Base-by-base conservation (phyloP, 2,329 filamentous ascomycete species). In the Macrophomina tecta region DNA sequence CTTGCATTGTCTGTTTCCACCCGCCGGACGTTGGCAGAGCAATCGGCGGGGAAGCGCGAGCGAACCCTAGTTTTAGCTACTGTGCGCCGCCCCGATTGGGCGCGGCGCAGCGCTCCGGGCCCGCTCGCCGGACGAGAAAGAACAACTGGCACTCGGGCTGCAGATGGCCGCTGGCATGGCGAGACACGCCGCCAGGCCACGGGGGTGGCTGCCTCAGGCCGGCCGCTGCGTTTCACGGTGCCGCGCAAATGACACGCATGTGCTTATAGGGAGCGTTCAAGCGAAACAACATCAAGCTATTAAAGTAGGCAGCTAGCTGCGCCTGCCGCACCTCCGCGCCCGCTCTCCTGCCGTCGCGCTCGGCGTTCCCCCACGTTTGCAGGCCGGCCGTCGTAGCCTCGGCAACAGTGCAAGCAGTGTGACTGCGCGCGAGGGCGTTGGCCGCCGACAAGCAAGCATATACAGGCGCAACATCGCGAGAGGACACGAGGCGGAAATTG, bases 31-130 rank as follows among this genome's bases (percentile, higher is more conserved):
- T 62, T 62, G 58, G 58, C 58, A 40, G 56, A 61, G 58, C 58
- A 62, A 49, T 62, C 58, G 45, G 58, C 58, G 58, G 58, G 58
- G 58, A 62, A 62, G 58, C 58, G 58, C 58, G 58, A 49, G 58
- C 46, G 58, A 23, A 49, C 30, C 58, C 58, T 62, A 62, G 56
- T 34, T 36, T 48, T 28, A 62, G 45, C 58, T 49, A 48, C 45
- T 36, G 30, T 49, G 58, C 12, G n/a, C 23, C 16, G 42, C 34
- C 58, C 58, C 58, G 58, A 62, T 62, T 62, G 58, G 58, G 32
- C 45, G 56, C 40, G 23, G 48, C 38, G 55, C 55, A 28, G 55
- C 36, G 42, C 4, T 4, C 9, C 14, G 42, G 58, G 32, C 45
- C 58, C 58, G 58, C 58, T 28, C 58, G 23, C 23, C 23, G 23